A percentile compares a stretch with the other conserved stretches of the same genome.
phyloP scores from a whole-genome alignment of 2,329 filamentous ascomycete species.

The Massarina eburnea region DNA sequence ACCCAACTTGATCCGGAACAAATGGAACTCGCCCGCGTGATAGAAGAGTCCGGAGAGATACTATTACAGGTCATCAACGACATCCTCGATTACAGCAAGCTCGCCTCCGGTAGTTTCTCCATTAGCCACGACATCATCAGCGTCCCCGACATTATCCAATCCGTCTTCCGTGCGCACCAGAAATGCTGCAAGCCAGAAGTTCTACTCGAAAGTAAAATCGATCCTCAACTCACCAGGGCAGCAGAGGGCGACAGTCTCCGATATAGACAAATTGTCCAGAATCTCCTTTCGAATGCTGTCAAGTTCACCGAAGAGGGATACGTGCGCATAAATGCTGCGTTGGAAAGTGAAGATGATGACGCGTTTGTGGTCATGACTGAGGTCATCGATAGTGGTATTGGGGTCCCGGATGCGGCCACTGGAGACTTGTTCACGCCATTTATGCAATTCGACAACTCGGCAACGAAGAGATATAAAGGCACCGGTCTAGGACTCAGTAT shows the following conservation, averaged over 20 bases:
- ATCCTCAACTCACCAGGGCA: conserved; percentile 52
- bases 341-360: conserved; percentile 46
- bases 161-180: conserved; percentile 55
- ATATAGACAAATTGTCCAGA: conserved; percentile 64
- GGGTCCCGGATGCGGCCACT: conserved; percentile 50
- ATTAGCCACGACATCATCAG: conserved; percentile 57
- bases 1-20: conserved; percentile 57
- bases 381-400: conserved; percentile 59
- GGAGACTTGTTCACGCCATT: conserved; percentile 59
- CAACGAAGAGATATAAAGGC: conserved; percentile 57
- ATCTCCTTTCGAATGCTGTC: conserved; percentile 61
- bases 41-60: conserved; percentile 61
- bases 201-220: conserved; percentile 48
- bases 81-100: conserved; percentile 67
- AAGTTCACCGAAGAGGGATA: conserved; percentile 63
- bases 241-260: conserved; percentile 61
- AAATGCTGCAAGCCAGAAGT: conserved; percentile 51
- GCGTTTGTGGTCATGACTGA: conserved; percentile 52
- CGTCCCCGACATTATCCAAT: conserved; percentile 49
- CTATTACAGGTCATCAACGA: conserved; percentile 65
- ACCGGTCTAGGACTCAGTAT: conserved; percentile 61
- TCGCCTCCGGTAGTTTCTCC: conserved; percentile 61
- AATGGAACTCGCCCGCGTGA: conserved; percentile 58
- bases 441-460: conserved; percentile 56
- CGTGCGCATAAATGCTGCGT: conserved; percentile 49